Conservation (phyloP, 192 early-diverging fungal genomes). For the Piromyces sp. region DNA sequence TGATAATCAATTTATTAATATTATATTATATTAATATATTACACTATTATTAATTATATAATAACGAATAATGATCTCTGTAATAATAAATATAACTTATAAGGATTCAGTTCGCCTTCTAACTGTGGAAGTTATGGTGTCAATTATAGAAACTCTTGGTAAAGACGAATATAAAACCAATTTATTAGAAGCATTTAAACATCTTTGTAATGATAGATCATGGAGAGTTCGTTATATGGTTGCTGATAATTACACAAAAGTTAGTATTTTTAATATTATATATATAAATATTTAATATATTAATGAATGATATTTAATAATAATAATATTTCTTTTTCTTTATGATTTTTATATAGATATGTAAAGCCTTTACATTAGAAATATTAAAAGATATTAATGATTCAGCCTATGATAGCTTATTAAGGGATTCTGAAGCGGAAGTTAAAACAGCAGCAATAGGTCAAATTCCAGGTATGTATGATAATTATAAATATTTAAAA, state of each 20-base stretch:
- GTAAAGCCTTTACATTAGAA: conserved; percentile 55
- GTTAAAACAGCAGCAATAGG: conserved; percentile 85
- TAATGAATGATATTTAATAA: no score
- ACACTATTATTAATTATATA: no score
- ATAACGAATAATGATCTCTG: no score
- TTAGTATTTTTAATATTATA: no score
- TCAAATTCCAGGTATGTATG: conserved; percentile 58
- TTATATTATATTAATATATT: no score
- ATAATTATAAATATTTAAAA: no score
- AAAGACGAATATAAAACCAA: conserved; percentile 61
- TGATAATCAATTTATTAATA: no score
- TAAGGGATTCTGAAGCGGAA: conserved; percentile 95
- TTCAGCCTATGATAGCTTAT: conserved; percentile 59
- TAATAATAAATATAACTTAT: conserved; percentile 27
- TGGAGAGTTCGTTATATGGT: conserved; percentile 99
- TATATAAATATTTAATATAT: no score
- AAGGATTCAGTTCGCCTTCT: conserved; percentile 96
- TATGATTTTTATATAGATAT: conserved; percentile 33
- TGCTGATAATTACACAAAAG: conserved; percentile 91
- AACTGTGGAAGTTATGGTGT: conserved; percentile 77
- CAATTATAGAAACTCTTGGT: conserved; percentile 64
- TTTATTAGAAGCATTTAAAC: conserved; percentile 50
- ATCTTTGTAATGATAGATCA: conserved; percentile 75
- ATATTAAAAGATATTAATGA: conserved; percentile 74
- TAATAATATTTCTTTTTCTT: no score